A percentile compares a stretch with the other conserved stretches of the same genome.
phyloP scores from a whole-genome alignment of 495 filamentous ascomycete genomes.

The Xylaria palmicola region DNA sequence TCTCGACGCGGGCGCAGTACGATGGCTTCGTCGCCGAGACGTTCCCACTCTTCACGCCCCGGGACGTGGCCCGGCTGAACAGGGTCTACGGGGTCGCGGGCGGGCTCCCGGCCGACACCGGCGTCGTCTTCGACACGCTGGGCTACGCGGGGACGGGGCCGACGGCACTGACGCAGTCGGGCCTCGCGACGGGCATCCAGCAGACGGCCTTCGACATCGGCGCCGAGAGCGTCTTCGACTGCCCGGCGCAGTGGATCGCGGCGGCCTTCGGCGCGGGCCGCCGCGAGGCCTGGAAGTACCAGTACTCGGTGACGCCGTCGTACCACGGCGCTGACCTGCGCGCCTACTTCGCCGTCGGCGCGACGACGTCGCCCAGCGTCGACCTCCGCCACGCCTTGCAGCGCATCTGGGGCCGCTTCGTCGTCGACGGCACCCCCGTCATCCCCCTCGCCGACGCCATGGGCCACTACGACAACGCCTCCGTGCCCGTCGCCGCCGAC shows the following conservation, averaged over 20 bases:
- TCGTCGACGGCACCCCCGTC: conserved; percentile 48
- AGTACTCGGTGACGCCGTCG: conserved; percentile 60
- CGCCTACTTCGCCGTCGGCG: conserved; percentile 48
- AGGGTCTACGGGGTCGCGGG: background rate
- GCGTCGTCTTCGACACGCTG: conserved; percentile 14
- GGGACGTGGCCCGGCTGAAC: background rate
- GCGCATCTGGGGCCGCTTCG: conserved; percentile 55
- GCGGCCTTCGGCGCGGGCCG: conserved; percentile 48
- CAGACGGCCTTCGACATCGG: conserved; percentile 51
- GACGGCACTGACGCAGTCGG: conserved; percentile 24
- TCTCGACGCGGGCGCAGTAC: conserved; percentile 18
- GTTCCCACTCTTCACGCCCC: conserved; percentile 19
- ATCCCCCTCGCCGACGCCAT: conserved; percentile 45
- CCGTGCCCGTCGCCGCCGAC: conserved; percentile 19
- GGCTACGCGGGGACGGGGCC: conserved; percentile 18
- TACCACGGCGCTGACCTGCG: conserved; percentile 56
- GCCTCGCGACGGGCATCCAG: conserved; percentile 24
- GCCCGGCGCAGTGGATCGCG: conserved; percentile 63
- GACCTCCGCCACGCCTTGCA: conserved; percentile 37
- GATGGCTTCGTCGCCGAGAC: conserved; percentile 19
- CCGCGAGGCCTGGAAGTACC: conserved; percentile 54
- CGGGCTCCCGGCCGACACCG: background rate
- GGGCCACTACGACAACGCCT: conserved; percentile 37
- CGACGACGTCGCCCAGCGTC: conserved; percentile 17
- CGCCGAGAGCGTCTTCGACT: conserved; percentile 61